These are phyloP conservation scores for Lachancea sp. DNA, from an alignment of 805 yeast genomes.

Conservation along the genomic window DNA sequence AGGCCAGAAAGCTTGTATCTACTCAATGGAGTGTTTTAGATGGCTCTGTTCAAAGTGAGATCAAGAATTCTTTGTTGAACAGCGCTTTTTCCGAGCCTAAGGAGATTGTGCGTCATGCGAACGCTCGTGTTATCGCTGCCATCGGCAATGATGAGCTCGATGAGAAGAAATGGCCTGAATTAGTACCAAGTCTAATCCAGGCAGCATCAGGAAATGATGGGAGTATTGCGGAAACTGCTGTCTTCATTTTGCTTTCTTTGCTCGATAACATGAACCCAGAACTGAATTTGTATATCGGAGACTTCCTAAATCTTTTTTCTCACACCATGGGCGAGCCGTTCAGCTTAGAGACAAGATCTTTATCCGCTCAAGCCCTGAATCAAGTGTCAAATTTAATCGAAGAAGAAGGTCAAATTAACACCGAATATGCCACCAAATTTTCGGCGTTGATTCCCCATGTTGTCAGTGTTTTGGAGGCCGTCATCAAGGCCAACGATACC, in stretches of 20 bases:
- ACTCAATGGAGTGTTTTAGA: constrained; percentile 55
- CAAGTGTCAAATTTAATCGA: constrained; percentile 61
- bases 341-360: constrained; percentile 70
- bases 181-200: constrained; percentile 62
- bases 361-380: constrained; percentile 73
- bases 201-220: constrained; percentile 53
- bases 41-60: constrained; percentile 46
- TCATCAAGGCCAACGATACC: constrained; percentile 62
- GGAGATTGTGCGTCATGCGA: constrained; percentile 73
- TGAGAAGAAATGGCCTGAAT: constrained; percentile 63
- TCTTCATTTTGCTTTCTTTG: constrained; percentile 69
- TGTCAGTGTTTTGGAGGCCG: constrained; percentile 73
- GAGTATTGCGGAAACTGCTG: constrained; percentile 72
- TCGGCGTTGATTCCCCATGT: constrained; percentile 66
- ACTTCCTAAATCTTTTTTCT: constrained; percentile 66
- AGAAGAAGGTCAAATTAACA: constrained; percentile 44
- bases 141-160: constrained; percentile 75
- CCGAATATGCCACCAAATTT: constrained; percentile 47
- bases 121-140: constrained; percentile 82
- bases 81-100: constrained; percentile 60
- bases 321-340: constrained; percentile 57
- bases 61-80: constrained; percentile 62
- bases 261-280: constrained; percentile 64
- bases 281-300: constrained; percentile 51
- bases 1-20: constrained; percentile 76